Evolutionary conservation across 2,329 filamentous ascomycete genomes (phyloP).

Genomic region (Ophiocordyceps camponoti-floridani): DNA sequence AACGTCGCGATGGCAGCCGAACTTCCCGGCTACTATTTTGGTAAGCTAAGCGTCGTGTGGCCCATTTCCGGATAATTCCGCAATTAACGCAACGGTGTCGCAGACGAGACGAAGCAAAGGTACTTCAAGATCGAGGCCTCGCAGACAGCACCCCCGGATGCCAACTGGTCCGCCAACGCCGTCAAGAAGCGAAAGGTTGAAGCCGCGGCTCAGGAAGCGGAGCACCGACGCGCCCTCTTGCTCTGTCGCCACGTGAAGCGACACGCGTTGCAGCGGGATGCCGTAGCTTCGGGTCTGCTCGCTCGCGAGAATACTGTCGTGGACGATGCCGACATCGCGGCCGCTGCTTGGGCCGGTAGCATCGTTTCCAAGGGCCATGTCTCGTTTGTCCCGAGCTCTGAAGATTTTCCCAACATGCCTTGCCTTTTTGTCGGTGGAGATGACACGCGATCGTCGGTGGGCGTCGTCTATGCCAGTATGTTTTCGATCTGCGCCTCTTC

Average conservation of each 20-base stretch:
- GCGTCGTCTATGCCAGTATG: conserved; percentile 26
- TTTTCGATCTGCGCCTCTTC: conserved; percentile 8
- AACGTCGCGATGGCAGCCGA: background rate
- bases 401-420: conserved; percentile 15
- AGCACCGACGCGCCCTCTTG: conserved; percentile 10
- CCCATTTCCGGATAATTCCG: background rate
- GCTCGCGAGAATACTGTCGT: conserved; percentile 9
- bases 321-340: conserved; percentile 10
- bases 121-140: conserved; percentile 51
- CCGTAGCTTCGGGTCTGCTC: conserved; percentile 11
- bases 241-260: conserved; percentile 21
- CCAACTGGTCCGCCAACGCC: conserved; percentile 37
- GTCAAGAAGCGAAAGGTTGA: conserved; percentile 37
- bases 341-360: conserved; percentile 20
- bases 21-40: background rate
- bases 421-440: conserved; percentile 21
- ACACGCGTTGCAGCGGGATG: conserved; percentile 15
- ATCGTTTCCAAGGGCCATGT: conserved; percentile 21
- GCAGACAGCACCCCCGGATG: conserved; percentile 28
- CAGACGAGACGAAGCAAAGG: conserved; percentile 39
- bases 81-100: background rate
- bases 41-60: background rate
- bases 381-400: conserved; percentile 13
- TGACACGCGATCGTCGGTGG: conserved; percentile 20
- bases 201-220: conserved; percentile 14